Evolutionary conservation across 169 alveolate genomes (phyloP), one percentile per base, ranked within the genome.

Genomic region (Ichthyophthirius multifiliis): DNA sequence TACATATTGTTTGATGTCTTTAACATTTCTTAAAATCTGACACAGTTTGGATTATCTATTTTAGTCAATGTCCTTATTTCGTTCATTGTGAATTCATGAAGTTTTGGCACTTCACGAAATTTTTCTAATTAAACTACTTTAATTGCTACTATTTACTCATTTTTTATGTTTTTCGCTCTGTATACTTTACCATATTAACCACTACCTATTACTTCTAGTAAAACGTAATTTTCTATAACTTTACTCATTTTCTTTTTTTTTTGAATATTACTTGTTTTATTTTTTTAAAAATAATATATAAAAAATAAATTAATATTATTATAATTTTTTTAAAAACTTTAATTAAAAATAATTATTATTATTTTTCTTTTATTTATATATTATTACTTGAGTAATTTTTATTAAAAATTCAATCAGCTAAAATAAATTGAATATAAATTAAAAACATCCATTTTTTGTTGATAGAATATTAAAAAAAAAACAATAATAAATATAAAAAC

Each of bases 151-250:
- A 71, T 46, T 39, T 62, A 27, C 30, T 47, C 10, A 20, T 63
- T 41, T 20, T 55, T 48, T 5, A 47, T 41, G 41, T 81, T 47
- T 10, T 74, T 71, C 6, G 86, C 86, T 81, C 82, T 71, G 45
- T 73, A 81, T 23, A 81, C 86, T 55, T 73, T 67, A n/a, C 86
- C 86, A 55, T 65, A 81, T 31, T 81, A 65, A n/a, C 86, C 86
- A 10, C 63, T 30, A 23, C 86, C 86, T 10, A 81, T 81, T 32
- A 32, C 46, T 41, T 81, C 86, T 37, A 71, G 76, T 30, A 81
- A 47, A 12, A 37, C 45, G 41, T 81, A 81, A 20, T 79, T 63
- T 43, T 81, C 86, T 27, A 81, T 62, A 75, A 81, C 73, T 79
- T 81, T 81, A 0, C 63, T 44, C 10, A 75, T 48, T 1, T 55